A percentile compares a stretch with the other conserved stretches of the same genome.
These are phyloP conservation scores for Ophiostoma perfectum DNA, from an alignment of 2,329 filamentous ascomycete genomes.

Conservation along the genomic window DNA sequence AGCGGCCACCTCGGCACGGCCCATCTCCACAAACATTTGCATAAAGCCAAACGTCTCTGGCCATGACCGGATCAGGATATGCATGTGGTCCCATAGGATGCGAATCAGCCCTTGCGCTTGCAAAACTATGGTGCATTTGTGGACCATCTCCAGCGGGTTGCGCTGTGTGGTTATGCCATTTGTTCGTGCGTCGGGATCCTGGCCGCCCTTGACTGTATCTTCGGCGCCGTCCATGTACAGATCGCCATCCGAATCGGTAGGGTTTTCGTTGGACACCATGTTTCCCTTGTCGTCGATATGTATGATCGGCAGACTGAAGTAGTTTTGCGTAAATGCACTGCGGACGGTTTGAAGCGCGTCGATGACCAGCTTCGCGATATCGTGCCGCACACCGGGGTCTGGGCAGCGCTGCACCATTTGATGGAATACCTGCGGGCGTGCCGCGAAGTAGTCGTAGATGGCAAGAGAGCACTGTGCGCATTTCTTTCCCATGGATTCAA, in stretches of 20 bases:
- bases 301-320: constrained; percentile 33
- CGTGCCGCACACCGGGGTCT: constrained; percentile 50
- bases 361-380: constrained; percentile 48
- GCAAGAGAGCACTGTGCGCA: constrained; percentile 53
- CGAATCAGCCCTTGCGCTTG: constrained; percentile 5
- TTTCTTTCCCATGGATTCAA: constrained; percentile 45
- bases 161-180: not conserved
- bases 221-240: not conserved
- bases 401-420: constrained; percentile 60
- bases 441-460: constrained; percentile 56
- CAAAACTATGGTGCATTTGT: constrained; percentile 32
- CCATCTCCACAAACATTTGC: constrained; percentile 58
- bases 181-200: not conserved
- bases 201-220: not conserved
- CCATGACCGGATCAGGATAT: constrained; percentile 61
- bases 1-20: constrained; percentile 50
- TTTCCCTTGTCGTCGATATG: constrained; percentile 31
- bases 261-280: not conserved
- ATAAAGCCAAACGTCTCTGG: constrained; percentile 71
- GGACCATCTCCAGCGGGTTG: not conserved
- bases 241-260: not conserved
- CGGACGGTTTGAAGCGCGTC: constrained; percentile 50
- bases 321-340: constrained; percentile 41
- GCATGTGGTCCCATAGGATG: constrained; percentile 56
- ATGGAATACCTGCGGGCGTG: constrained; percentile 53